phyloP scores from a whole-genome alignment of 768 basidiomycete species.

The Hygrophoropsis aurantiaca region DNA sequence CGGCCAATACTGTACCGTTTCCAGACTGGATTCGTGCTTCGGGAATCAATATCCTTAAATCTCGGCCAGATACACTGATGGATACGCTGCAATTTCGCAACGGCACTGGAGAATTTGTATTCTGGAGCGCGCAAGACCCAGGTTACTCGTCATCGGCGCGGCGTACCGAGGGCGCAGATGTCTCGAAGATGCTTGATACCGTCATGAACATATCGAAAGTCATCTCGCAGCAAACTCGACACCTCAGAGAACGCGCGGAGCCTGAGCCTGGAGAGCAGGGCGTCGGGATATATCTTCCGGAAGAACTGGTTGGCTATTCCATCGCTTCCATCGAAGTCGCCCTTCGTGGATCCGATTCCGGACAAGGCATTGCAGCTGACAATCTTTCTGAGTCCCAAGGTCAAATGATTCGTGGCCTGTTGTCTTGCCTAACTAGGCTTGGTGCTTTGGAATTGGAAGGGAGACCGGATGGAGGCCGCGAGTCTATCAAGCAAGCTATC shows the following conservation, averaged over 20 bases:
- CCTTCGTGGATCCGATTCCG: constrained; percentile 61
- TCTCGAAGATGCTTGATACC: constrained; percentile 83
- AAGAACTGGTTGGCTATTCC: constrained; percentile 89
- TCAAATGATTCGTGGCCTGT: constrained; percentile 74
- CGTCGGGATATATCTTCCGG: constrained; percentile 85
- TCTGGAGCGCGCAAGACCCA: constrained; percentile 83
- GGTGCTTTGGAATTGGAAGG: constrained; percentile 68
- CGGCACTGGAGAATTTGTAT: constrained; percentile 86
- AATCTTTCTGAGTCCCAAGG: constrained; percentile 75
- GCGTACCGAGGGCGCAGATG: constrained; percentile 53
- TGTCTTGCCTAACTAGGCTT: constrained; percentile 67
- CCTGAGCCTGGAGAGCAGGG: constrained; percentile 75
- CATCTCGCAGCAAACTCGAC: constrained; percentile 81
- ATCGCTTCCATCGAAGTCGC: constrained; percentile 79
- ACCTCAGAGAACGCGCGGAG: constrained; percentile 75
- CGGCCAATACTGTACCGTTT: constrained; percentile 66
- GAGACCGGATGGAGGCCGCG: constrained; percentile 70
- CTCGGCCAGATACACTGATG: constrained; percentile 68
- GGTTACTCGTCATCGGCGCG: constrained; percentile 61
- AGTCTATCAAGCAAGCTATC: constrained; percentile 79
- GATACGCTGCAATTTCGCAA: constrained; percentile 75
- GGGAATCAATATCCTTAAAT: constrained; percentile 86
- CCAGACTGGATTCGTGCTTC: constrained; percentile 89
- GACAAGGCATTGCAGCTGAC: constrained; percentile 61
- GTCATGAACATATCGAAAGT: constrained; percentile 76